These are phyloP conservation scores for Pseudozyma sp. DNA, from an alignment of 1,284 basidiomycete species.

Conservation along the genomic window DNA sequence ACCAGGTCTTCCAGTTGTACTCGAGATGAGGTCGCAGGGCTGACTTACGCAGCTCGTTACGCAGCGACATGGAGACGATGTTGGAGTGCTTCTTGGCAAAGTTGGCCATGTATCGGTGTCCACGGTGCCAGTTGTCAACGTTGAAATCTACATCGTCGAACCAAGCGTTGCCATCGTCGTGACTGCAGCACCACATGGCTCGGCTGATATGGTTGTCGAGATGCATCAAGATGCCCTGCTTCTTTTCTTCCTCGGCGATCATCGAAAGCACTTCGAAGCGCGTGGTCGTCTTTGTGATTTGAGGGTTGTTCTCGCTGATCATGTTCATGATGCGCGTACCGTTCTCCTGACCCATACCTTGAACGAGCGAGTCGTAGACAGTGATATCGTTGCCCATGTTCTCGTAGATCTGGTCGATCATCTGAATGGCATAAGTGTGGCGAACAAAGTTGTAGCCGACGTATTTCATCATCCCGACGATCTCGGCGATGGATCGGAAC, in stretches of 20 bases:
- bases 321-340: slow-evolving; percentile 39
- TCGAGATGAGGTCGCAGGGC: slow-evolving; percentile 15
- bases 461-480: slow-evolving; percentile 36
- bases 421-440: slow-evolving; percentile 44
- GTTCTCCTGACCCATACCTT: slow-evolving; percentile 31
- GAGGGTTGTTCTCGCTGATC: slow-evolving; percentile 35
- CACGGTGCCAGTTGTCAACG: slow-evolving; percentile 36
- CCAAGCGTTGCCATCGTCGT: slow-evolving; percentile 49
- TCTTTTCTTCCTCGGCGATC: slow-evolving; percentile 38
- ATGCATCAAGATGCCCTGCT: slow-evolving; percentile 44
- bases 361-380: slow-evolving; percentile 20
- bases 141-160: slow-evolving; percentile 39
- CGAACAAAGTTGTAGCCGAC: slow-evolving; percentile 50
- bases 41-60: slow-evolving; percentile 46
- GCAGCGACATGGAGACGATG: slow-evolving; percentile 45
- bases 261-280: slow-evolving; percentile 28
- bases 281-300: slow-evolving; percentile 34
- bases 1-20: slow-evolving; percentile 49
- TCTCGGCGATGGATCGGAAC: slow-evolving; percentile 29
- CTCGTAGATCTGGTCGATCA: slow-evolving; percentile 54
- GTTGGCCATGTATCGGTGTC: slow-evolving; percentile 45
- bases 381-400: slow-evolving; percentile 36
- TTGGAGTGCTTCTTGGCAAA: slow-evolving; percentile 48
- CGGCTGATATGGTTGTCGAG: slow-evolving; percentile 46
- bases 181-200: slow-evolving; percentile 46